Evolutionary conservation across 192 early-diverging fungal species (phyloP).

Genomic region (Umbelopsis ramanniana): DNA sequence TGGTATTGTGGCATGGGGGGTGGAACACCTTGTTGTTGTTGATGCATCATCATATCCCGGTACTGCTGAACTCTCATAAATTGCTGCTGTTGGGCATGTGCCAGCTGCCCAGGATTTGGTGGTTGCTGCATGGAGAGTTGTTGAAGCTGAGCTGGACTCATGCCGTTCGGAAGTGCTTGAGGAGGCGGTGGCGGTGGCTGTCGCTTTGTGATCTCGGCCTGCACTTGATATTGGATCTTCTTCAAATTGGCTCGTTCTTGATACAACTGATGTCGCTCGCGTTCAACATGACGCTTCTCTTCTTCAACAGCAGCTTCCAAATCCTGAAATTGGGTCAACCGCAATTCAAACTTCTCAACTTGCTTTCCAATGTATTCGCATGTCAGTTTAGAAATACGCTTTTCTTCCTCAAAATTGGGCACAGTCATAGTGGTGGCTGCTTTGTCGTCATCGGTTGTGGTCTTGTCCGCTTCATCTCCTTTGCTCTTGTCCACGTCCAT

Average conservation of each 20-base stretch:
- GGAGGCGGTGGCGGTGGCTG: slow-evolving; percentile 2
- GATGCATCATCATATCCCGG: slow-evolving; percentile 20
- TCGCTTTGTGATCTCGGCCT: slow-evolving; percentile 33
- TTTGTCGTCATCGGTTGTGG: slow-evolving; percentile 13
- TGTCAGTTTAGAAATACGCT: slow-evolving; percentile 72
- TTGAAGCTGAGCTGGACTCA: slow-evolving; percentile 23
- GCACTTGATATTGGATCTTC: slow-evolving; percentile 48
- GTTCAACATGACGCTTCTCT: slow-evolving; percentile 82
- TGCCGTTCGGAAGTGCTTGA: slow-evolving; percentile 13
- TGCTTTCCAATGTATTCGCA: slow-evolving; percentile 78
- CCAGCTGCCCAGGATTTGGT: slow-evolving; percentile 4
- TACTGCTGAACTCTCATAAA: slow-evolving; percentile 9
- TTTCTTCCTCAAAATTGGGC: slow-evolving; percentile 78
- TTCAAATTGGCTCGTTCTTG: slow-evolving; percentile 59
- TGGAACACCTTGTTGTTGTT: slow-evolving; percentile 17
- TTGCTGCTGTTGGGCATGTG: slow-evolving; percentile 16
- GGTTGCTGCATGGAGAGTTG: slow-evolving; percentile 11
- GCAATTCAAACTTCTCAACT: slow-evolving; percentile 80
- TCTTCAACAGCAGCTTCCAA: slow-evolving; percentile 81
- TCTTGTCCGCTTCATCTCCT: slow-evolving; percentile 3
- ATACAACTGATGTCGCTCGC: slow-evolving; percentile 65
- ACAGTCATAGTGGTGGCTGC: slow-evolving; percentile 80
- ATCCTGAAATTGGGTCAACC: slow-evolving; percentile 92
- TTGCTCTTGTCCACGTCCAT: slow-evolving; percentile 44
- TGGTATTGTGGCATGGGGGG: slow-evolving; percentile 7